Percentiles rank a stretch among this genome's conserved stretches.
Evolutionary conservation across 2,329 filamentous ascomycete species (phyloP).

Genomic region (Paramyrothecium roridum): DNA sequence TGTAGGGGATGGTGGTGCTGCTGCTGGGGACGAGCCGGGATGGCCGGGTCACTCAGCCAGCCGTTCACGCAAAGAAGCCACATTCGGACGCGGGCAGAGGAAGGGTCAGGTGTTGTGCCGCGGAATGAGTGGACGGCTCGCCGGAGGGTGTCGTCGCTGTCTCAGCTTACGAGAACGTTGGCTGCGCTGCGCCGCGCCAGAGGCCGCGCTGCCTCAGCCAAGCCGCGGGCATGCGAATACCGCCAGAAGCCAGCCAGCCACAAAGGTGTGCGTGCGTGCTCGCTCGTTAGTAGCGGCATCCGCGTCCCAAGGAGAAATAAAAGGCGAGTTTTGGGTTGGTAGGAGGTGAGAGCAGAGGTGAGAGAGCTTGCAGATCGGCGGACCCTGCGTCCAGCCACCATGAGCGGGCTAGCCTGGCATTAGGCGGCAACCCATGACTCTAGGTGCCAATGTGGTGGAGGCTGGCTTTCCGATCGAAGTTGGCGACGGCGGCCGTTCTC

Average conservation of each 20-base stretch:
- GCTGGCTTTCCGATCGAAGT: background rate
- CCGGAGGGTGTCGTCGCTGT: slow-evolving; percentile 10
- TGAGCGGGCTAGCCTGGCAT: background rate
- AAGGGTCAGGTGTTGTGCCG: slow-evolving; percentile 7
- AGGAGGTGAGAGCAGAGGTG: background rate
- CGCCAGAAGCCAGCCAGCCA: background rate
- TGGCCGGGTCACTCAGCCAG: background rate
- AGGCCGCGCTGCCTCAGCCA: background rate
- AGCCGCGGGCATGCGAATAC: background rate
- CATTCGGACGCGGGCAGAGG: slow-evolving; percentile 10
- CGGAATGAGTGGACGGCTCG: background rate
- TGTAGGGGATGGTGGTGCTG: background rate
- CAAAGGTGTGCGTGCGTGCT: background rate
- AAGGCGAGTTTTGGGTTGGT: background rate
- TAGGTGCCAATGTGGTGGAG: background rate
- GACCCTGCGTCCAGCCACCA: background rate
- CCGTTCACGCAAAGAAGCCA: background rate
- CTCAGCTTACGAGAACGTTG: slow-evolving; percentile 11
- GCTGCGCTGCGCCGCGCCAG: background rate
- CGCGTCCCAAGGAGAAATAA: background rate
- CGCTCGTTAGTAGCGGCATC: background rate
- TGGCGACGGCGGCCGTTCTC: no score
- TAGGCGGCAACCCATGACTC: background rate
- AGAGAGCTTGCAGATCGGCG: background rate
- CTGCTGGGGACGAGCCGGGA: background rate